These are phyloP conservation scores for Funneliformis mosseae DNA, from an alignment of 192 early-diverging fungal genomes.

Conservation along the genomic window DNA sequence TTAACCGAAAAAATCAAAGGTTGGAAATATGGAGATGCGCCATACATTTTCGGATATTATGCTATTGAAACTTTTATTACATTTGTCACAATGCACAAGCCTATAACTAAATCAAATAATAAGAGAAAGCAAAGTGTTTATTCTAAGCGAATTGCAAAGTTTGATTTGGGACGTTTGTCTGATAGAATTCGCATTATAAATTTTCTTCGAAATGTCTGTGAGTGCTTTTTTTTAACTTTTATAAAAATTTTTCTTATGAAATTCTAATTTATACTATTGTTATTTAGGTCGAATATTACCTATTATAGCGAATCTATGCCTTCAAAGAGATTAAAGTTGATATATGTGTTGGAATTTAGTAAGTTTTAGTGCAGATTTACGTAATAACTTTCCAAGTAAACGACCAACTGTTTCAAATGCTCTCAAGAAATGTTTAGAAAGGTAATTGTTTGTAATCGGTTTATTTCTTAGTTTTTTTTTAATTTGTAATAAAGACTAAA, in stretches of 20 bases:
- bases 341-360: neutral
- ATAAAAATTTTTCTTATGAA: constrained; percentile 8
- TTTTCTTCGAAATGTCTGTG: constrained; percentile 22
- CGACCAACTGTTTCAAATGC: neutral
- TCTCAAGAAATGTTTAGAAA: neutral
- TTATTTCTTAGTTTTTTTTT: constrained; percentile 8
- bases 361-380: neutral
- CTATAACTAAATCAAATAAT: no score
- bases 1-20: no score
- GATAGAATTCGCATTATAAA: constrained; percentile 25
- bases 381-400: neutral
- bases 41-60: no score
- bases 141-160: neutral
- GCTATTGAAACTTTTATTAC: no score
- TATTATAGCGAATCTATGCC: constrained; percentile 8
- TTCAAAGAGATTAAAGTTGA: neutral
- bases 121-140: constrained; percentile 5
- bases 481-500: constrained; percentile 19
- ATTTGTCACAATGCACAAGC: no score
- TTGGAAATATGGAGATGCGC: no score
- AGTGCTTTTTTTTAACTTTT: constrained; percentile 17
- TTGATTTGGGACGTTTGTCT: no score
- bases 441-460: constrained; percentile 13
- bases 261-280: constrained; percentile 3
- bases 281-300: constrained; percentile 18